Percentiles rank a stretch among this genome's conserved stretches.
phyloP scores from a whole-genome alignment of 2,329 filamentous ascomycete species.

The Chrysosporium keratinophilum region DNA sequence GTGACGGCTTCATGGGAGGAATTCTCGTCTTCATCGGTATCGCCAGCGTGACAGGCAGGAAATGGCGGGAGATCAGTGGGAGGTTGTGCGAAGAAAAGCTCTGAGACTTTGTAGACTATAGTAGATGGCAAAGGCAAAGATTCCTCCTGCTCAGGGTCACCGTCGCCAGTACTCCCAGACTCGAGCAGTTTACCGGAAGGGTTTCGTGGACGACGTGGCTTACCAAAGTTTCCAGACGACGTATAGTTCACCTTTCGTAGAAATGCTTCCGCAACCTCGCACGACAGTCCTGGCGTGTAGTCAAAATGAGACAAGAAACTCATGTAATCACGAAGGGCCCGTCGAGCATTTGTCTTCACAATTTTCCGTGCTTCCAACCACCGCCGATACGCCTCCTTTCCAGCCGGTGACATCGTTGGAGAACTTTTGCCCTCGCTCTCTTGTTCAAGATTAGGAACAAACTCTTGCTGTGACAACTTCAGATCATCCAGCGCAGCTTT shows the following conservation, averaged over 20 bases:
- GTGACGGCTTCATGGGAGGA: conserved; percentile 55
- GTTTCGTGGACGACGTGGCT: conserved; percentile 25
- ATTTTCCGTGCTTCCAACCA: conserved; percentile 54
- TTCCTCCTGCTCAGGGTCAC: background rate
- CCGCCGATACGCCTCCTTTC: conserved; percentile 38
- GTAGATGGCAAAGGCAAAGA: conserved; percentile 39
- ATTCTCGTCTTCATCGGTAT: background rate
- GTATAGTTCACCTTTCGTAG: conserved; percentile 44
- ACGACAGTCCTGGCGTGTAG: conserved; percentile 62
- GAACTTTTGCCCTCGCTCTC: background rate
- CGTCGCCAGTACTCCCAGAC: conserved; percentile 20
- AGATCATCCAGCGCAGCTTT: conserved; percentile 45
- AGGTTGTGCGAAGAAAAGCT: conserved; percentile 60
- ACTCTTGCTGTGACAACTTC: conserved; percentile 15
- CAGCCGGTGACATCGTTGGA: conserved; percentile 33
- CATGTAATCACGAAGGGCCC: conserved; percentile 63
- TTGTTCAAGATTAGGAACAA: background rate
- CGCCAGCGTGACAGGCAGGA: conserved; percentile 32
- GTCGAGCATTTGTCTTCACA: conserved; percentile 64
- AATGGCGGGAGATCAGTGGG: conserved; percentile 58
- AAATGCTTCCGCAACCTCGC: conserved; percentile 45
- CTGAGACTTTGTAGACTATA: conserved; percentile 47
- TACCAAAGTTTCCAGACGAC: conserved; percentile 32
- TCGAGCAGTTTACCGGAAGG: conserved; percentile 17
- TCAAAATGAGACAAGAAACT: conserved; percentile 64